These are phyloP conservation scores for Filobasidium uniguttulatum DNA, from an alignment of 1,284 basidiomycete species.

Conservation along the genomic window DNA sequence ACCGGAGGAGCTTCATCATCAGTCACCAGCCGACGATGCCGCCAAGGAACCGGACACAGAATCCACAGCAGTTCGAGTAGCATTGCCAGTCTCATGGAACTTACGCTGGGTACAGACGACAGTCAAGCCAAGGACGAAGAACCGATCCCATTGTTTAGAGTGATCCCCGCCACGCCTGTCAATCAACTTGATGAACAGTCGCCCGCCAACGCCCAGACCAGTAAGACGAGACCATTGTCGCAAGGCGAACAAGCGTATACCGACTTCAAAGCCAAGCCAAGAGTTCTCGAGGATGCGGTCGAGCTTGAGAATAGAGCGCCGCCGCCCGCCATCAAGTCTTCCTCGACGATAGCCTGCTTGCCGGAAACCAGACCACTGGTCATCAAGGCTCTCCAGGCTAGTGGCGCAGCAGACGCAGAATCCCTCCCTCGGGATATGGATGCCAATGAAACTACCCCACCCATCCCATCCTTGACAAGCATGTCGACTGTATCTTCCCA, in stretches of 20 bases:
- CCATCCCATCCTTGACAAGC: background rate
- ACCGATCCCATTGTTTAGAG: background rate
- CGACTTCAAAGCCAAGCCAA: background rate
- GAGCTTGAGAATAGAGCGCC: background rate
- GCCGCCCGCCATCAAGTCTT: background rate
- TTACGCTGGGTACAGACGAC: background rate
- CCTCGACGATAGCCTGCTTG: background rate
- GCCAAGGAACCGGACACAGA: background rate
- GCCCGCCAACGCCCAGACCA: background rate
- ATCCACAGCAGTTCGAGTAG: constrained; percentile 1
- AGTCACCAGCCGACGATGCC: too few relatives aligned
- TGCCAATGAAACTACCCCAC: too few relatives aligned
- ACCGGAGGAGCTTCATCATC: too few relatives aligned
- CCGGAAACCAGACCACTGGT: background rate
- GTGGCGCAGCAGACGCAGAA: background rate
- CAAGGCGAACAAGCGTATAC: background rate
- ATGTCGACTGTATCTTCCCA: background rate
- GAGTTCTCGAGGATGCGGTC: background rate
- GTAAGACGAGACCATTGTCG: background rate
- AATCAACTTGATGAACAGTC: too few relatives aligned
- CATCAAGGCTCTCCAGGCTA: background rate
- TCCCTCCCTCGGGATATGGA: background rate
- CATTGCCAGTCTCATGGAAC: background rate
- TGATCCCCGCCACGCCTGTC: background rate
- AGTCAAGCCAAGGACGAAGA: background rate